Evolutionary conservation across 257 asterid species (phyloP), one percentile per base, ranked within the genome.

Genomic region (Solanum verrucosum): DNA sequence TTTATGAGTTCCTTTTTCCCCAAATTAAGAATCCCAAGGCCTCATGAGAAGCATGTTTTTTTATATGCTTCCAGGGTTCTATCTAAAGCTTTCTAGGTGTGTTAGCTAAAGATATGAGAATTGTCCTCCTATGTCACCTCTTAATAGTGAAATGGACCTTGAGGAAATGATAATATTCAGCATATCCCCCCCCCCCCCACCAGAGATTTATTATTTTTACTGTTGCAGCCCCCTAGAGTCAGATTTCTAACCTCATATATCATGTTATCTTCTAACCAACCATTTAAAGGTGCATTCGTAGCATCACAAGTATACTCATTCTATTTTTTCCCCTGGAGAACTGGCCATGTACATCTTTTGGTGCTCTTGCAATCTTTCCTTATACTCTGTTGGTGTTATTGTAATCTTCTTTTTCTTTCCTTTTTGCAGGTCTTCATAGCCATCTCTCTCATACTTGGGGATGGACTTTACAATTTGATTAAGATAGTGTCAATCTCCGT

Each of bases 381-480:
- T 46, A 10, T 81, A 46, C 85, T 46, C 33, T 29, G 4, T 46
- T 46, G 40, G 70, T 67, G 73, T 42, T 81, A 52, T 44, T 75
- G 77, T 46, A 87, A 34, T 89, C 78, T 33, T 46, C 8, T 33
- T 84, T 60, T 68, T 89, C 59, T 46, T 87, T 84, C 60, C 52
- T 84, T 60, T 70, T 84, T 82, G 40, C 96, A 95, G 99, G 98
- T 97, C 83, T 95, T 97, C 91, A 93, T 97, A 84, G 98, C 98
- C 77, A 95, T 94, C 90, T 89, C 98, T 70, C 95, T 96, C 56
- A 95, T 96, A 85, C 94, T 97, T 72, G 99, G 99, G 21, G 99
- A 97, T 91, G 98, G 99, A 70, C 92, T 97, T 90, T 97, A 97
- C 93, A 97, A 97, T 92, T 91, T 97, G 95, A 82, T 95, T 67